Evolutionary conservation across 805 yeast species (phyloP), one percentile per base, ranked within the genome.

Genomic region (Scheffersomyces spartinae): DNA sequence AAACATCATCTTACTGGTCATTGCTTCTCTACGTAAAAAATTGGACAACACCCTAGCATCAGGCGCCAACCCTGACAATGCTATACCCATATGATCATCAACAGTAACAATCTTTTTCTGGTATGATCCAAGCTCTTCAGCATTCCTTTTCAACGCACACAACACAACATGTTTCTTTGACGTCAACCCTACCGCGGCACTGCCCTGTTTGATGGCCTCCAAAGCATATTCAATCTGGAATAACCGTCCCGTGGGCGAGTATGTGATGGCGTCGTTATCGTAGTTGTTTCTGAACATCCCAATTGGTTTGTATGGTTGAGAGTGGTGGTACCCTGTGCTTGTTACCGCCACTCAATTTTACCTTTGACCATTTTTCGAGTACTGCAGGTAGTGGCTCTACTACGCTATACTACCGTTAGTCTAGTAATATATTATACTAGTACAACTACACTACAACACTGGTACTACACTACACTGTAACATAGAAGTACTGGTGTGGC

Each of bases 241-340:
- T 32, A 84, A 71, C 40, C 95, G 71, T 4, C 95, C 95, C 4
- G 94, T 84, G 29, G 95, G 95, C 17, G 97, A 88, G 60, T 83
- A 91, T 9, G 99, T 91, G 31, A 91, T 95, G 24, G 97, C 78
- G 55, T 91, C 99, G 67, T 94, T 93, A 55, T 91, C 98, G 68
- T 91, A 91, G 45, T 93, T 91, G 61, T 91, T 91, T 69, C 98
- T 84, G 52, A 91, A 91, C 98, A n/a, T n/a, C n/a, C n/a, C n/a
- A n/a, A n/a, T n/a, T n/a, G n/a, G n/a, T n/a, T n/a, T n/a, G n/a
- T n/a, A n/a, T n/a, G n/a, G n/a, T n/a, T n/a, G n/a, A n/a, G n/a
- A n/a, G n/a, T n/a, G n/a, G n/a, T n/a, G n/a, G n/a, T n/a, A n/a
- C n/a, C n/a, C n/a, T n/a, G n/a, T n/a, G n/a, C n/a, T n/a, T n/a